These are phyloP conservation scores for Herpetospermum pedunculosum DNA, from an alignment of 306 rosid species.

Conservation along the genomic window DNA sequence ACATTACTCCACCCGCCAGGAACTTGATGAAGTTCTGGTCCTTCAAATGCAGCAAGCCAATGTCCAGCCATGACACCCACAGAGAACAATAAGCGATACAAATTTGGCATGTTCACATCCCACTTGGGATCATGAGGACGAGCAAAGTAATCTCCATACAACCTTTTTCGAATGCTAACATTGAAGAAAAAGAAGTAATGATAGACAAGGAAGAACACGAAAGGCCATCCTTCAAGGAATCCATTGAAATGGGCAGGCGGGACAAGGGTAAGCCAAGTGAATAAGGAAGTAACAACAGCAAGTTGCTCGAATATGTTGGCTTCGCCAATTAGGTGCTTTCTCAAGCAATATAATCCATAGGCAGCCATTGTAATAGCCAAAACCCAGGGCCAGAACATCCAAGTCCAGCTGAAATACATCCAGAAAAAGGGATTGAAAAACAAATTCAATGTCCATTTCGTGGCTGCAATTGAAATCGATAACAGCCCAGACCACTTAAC, in stretches of 20 bases:
- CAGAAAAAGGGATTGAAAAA: constrained; percentile 74
- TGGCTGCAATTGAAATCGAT: constrained; percentile 43
- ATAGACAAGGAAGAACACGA: constrained; percentile 70
- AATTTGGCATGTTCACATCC: constrained; percentile 54
- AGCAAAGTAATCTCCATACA: constrained; percentile 67
- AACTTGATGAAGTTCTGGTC: constrained; percentile 71
- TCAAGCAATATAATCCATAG: constrained; percentile 59
- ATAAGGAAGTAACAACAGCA: constrained; percentile 60
- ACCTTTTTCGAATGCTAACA: constrained; percentile 63
- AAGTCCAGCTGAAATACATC: constrained; percentile 96
- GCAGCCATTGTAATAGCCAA: constrained; percentile 37
- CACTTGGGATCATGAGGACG: constrained; percentile 83
- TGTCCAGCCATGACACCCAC: constrained; percentile 59
- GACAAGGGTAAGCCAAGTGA: constrained; percentile 91
- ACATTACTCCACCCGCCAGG: constrained; percentile 65
- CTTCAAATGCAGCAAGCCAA: constrained; percentile 95
- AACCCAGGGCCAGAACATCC: constrained; percentile 94
- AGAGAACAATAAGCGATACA: constrained; percentile 55
- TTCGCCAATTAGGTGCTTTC: constrained; percentile 49
- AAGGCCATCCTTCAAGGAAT: constrained; percentile 94
- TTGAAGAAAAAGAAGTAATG: constrained; percentile 93
- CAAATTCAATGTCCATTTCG: constrained; percentile 50
- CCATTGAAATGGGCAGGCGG: constrained; percentile 87
- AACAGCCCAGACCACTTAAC: constrained; percentile 60
- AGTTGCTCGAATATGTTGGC: constrained; percentile 71